Base-by-base conservation (phyloP, 1,139 yeast genomes). In the Suhomyces choctaworum region DNA sequence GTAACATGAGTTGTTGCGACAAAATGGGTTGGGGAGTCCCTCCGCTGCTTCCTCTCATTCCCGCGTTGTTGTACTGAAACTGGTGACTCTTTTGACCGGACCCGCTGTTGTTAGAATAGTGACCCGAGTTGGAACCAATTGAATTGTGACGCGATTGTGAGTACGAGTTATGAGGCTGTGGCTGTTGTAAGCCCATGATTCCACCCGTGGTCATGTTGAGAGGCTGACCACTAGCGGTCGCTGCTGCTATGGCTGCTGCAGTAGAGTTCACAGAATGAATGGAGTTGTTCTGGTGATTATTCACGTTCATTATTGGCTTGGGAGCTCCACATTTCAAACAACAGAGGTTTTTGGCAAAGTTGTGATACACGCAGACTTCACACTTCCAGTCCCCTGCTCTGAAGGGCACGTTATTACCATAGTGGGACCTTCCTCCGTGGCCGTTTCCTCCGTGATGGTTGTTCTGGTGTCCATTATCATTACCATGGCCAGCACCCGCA, bases 381-480 rank as follows among this genome's bases (percentile, higher is more conserved):
- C 97, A 89, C 58, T 88, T 89, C 97, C 97, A 90, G 60, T 90
- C 97, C 30, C 97, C 97, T 2, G 97, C 97, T 51, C 97, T 76
- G 61, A 90, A 90, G 11, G 97, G 97, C 9, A 89, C 95, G 43
- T 74, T 67, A 29, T 54, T 60, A 22, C 56, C 56, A 39, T 59
- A 58, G 31, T 56, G 58, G 4, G 51, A 40, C 14, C 56, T 42
- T 15, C 40, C 41, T 34, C 51, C 46, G 36, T 52, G 43, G 39
- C 46, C 41, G 39, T 42, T 39, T 27, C 40, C 40, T 25, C 32
- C 42, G 22, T 27, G 30, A 33, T 39, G 39, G 37, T 40, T 44
- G 37, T 31, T 32, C 41, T 41, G 28, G 34, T 39, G 37, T 25
- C 31, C 24, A 22, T 36, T 29, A 7, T 31, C 32, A 9, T 21